Percentiles rank a stretch among this genome's conserved stretches.
phyloP scores from a whole-genome alignment of 352 stramenopile genomes.

The Achlya hypogyna region DNA sequence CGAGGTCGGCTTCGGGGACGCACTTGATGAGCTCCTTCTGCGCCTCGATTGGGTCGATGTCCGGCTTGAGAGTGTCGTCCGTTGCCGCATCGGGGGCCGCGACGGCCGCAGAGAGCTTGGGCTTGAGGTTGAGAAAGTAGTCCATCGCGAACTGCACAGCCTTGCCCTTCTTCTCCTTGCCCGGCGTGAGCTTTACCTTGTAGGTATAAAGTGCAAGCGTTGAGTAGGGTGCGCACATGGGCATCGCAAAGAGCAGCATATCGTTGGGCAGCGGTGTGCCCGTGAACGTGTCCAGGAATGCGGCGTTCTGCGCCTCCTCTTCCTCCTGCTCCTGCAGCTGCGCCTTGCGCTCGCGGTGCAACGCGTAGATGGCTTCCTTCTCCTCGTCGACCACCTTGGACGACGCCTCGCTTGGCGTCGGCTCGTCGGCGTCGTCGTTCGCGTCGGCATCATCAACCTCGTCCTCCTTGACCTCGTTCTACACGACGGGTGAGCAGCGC shows the following conservation, averaged over 20 bases:
- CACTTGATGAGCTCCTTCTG: constrained; percentile 86
- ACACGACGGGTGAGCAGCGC: background rate
- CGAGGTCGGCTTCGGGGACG: constrained; percentile 81
- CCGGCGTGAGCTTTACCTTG: constrained; percentile 87
- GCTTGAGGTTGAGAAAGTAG: constrained; percentile 69
- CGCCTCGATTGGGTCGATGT: constrained; percentile 53
- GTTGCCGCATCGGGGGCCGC: background rate
- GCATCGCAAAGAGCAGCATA: constrained; percentile 81
- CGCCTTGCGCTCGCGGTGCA: constrained; percentile 74
- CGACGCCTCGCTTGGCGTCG: background rate
- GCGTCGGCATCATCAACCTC: background rate
- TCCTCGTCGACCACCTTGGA: constrained; percentile 10
- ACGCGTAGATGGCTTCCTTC: constrained; percentile 18
- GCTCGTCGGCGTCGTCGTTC: constrained; percentile 20
- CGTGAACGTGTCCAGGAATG: constrained; percentile 83
- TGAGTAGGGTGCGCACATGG: constrained; percentile 86
- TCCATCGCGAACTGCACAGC: constrained; percentile 81
- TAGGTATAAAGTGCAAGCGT: constrained; percentile 86
- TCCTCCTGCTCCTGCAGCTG: constrained; percentile 79
- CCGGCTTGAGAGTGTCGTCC: constrained; percentile 23
- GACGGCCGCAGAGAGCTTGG: constrained; percentile 43
- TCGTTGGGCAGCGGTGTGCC: constrained; percentile 69
- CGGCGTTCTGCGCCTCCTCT: constrained; percentile 57
- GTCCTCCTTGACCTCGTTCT: constrained; percentile 22
- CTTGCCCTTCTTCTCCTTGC: constrained; percentile 87